A percentile compares a stretch with the other conserved stretches of the same genome.
phyloP scores from a whole-genome alignment of 306 rosid genomes.

The Glycine tomentella region DNA sequence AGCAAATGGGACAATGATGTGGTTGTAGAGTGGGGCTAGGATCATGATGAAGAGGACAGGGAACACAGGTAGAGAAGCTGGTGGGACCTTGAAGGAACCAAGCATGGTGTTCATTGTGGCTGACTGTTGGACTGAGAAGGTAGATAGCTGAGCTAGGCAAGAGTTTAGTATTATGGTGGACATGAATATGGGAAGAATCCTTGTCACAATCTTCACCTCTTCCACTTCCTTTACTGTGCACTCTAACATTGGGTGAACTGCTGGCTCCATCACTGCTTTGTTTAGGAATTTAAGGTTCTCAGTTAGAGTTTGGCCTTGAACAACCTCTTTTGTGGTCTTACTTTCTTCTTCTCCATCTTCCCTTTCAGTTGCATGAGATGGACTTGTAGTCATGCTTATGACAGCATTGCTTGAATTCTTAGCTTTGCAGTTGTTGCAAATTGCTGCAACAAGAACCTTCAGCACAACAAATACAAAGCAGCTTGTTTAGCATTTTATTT shows the following conservation, averaged over 20 bases:
- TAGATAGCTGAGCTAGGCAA: slow-evolving; percentile 88
- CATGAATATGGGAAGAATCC: slow-evolving; percentile 71
- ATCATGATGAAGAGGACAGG: slow-evolving; percentile 77
- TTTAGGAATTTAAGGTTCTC: slow-evolving; percentile 66
- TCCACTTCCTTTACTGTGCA: slow-evolving; percentile 74
- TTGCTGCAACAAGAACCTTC: slow-evolving; percentile 78
- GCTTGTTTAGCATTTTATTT: slow-evolving; percentile 13
- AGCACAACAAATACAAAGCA: slow-evolving; percentile 36
- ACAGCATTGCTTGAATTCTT: slow-evolving; percentile 56
- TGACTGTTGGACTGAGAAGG: slow-evolving; percentile 87
- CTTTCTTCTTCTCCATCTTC: slow-evolving; percentile 41
- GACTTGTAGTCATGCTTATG: slow-evolving; percentile 52
- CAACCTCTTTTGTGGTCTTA: slow-evolving; percentile 37
- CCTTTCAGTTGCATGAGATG: slow-evolving; percentile 41
- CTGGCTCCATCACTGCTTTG: slow-evolving; percentile 54
- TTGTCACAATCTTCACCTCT: slow-evolving; percentile 66
- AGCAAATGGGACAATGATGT: slow-evolving; percentile 62
- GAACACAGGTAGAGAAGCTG: slow-evolving; percentile 84
- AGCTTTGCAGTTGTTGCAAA: slow-evolving; percentile 47
- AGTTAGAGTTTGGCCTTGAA: slow-evolving; percentile 37
- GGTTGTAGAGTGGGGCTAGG: slow-evolving; percentile 74
- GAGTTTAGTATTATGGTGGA: slow-evolving; percentile 81
- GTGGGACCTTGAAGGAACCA: slow-evolving; percentile 74
- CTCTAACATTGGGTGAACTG: slow-evolving; percentile 56
- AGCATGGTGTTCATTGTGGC: slow-evolving; percentile 77